These are phyloP conservation scores for Monosporozyma servazzii DNA, from an alignment of 805 yeast species.

Conservation along the genomic window DNA sequence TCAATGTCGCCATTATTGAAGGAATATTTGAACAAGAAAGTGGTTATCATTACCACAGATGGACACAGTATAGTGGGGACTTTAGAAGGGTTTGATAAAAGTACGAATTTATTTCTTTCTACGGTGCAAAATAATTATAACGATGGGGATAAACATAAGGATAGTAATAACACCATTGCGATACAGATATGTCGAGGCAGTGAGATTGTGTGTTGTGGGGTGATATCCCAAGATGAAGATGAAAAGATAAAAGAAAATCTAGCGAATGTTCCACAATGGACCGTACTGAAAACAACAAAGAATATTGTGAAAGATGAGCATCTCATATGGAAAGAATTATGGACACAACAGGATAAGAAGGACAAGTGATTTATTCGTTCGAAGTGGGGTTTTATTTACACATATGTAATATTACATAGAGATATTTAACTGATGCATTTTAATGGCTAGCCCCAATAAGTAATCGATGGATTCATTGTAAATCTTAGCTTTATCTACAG, in stretches of 20 bases:
- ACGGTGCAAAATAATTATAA: conserved; percentile 39
- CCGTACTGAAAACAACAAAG: conserved; percentile 18
- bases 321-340: conserved; percentile 23
- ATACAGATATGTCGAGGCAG: conserved; percentile 24
- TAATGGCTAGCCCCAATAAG: conserved; percentile 72
- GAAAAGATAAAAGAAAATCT: not conserved
- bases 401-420: conserved; percentile 2
- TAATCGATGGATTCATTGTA: conserved; percentile 91
- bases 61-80: conserved; percentile 43
- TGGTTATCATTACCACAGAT: conserved; percentile 48
- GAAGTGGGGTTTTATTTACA: not conserved
- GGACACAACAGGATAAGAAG: not conserved
- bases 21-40: conserved; percentile 34
- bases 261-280: conserved; percentile 1
- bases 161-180: conserved; percentile 2
- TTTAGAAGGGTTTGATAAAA: conserved; percentile 54
- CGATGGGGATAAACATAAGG: conserved; percentile 26
- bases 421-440: conserved; percentile 50
- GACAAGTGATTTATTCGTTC: not conserved
- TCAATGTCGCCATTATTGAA: conserved; percentile 28
- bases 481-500: conserved; percentile 85
- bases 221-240: not conserved
- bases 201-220: conserved; percentile 27
- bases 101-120: conserved; percentile 50
- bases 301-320: conserved; percentile 20